Conservation (phyloP, 129 eudicot genomes). For the Apium graveolens region DNA sequence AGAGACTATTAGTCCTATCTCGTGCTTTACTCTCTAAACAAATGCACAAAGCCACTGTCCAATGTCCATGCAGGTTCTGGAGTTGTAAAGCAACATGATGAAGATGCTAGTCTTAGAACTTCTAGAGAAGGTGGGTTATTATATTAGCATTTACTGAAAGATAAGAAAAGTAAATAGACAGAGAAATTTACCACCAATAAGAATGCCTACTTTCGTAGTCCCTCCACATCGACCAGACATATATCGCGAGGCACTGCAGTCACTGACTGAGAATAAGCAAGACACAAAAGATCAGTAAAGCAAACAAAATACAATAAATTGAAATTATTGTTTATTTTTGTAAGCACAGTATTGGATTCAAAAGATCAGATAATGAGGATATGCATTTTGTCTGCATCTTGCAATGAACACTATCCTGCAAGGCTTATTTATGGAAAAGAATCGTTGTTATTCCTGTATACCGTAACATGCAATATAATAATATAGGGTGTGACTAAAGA, state of each 20-base stretch:
- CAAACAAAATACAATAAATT: background rate
- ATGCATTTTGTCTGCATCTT: background rate
- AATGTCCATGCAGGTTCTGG: background rate
- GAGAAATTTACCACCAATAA: slow-evolving; percentile 48
- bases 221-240: slow-evolving; percentile 51
- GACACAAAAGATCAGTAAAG: slow-evolving; percentile 20
- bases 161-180: background rate
- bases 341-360: background rate
- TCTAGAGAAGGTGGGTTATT: too few species aligned
- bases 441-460: background rate
- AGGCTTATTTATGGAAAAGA: background rate
- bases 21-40: too few species aligned
- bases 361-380: background rate
- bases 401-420: background rate
- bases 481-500: background rate
- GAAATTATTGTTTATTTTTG: background rate
- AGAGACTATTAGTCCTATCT: background rate
- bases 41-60: background rate
- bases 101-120: background rate
- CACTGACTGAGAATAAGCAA: slow-evolving; percentile 30
- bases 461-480: background rate
- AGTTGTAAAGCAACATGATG: background rate
- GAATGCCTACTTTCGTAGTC: slow-evolving; percentile 38
- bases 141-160: background rate
- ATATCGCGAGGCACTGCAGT: slow-evolving; percentile 33